Conservation (phyloP, 129 eudicot species). For the Tagetes patula region DNA sequence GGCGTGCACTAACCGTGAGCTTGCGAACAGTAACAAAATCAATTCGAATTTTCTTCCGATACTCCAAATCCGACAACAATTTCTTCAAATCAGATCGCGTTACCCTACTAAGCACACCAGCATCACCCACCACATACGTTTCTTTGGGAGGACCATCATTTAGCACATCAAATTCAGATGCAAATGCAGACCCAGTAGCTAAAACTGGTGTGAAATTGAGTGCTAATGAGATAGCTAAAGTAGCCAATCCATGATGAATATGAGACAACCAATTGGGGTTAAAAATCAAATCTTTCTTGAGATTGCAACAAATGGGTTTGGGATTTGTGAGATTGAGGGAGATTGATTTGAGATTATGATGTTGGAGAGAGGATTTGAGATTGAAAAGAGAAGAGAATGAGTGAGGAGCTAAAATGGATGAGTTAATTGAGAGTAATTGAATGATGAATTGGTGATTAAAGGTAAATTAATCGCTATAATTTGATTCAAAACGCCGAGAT, state of each 20-base stretch:
- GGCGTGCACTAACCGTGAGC: slow-evolving; percentile 73
- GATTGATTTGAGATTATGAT: slow-evolving; percentile 32
- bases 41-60: slow-evolving; percentile 54
- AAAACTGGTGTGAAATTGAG: slow-evolving; percentile 64
- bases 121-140: slow-evolving; percentile 78
- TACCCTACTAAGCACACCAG: slow-evolving; percentile 89
- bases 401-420: slow-evolving; percentile 72
- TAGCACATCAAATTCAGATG: slow-evolving; percentile 82
- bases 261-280: slow-evolving; percentile 50
- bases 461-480: too few relatives aligned
- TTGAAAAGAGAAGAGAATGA: slow-evolving; percentile 60
- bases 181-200: slow-evolving; percentile 50
- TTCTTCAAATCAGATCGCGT: slow-evolving; percentile 77
- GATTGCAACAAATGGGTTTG: slow-evolving; percentile 59
- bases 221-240: slow-evolving; percentile 81
- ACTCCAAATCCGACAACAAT: slow-evolving; percentile 85
- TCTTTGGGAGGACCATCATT: slow-evolving; percentile 90
- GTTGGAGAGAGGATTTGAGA: slow-evolving; percentile 44
- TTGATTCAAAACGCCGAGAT: too few relatives aligned
- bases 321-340: slow-evolving; percentile 34
- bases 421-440: background rate
- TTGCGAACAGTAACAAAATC: slow-evolving; percentile 86
- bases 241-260: slow-evolving; percentile 76
- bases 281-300: slow-evolving; percentile 39
- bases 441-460: background rate